Base-by-base conservation (phyloP, 306 rosid genomes). In the Prunus fruticosa region DNA sequence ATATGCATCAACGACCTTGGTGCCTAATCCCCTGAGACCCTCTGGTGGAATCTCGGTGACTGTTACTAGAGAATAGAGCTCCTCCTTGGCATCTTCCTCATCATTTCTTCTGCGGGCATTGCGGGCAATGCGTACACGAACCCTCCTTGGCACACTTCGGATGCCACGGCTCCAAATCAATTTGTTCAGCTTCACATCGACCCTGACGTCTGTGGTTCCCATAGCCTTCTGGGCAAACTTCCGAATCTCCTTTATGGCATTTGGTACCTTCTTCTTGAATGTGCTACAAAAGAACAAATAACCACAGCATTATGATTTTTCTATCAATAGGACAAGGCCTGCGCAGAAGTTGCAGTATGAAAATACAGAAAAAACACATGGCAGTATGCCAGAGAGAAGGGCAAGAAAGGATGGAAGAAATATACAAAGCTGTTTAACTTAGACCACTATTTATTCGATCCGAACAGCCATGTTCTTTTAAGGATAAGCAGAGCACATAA, bases 181-280 rank as follows among this genome's bases (percentile, higher is more conserved):
- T 68, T 82, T 82, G 82, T 82, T 82, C 61, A 77, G 66, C 82
- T 82, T 82, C 72, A 82, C 85, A 43, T 77, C 79, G 1, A 82
- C 82, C 45, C 82, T 77, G 43, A 77, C 79, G 8, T 82, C 79
- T 41, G 71, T 51, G 15, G 82, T 82, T 28, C 85, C 79, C 79
- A 82, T 77, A 0, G 82, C 79, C 62, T 82, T 77, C 73, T 73
- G 72, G 13, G 82, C 72, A 67, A 82, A 82, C 67, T 60, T 84
- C 78, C 88, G 69, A 10, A 84, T 84, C 83, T 81, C 85, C 72
- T 84, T 84, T 23, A 84, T 78, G 64, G 81, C 88, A 38, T 84
- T 84, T 0, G 88, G 85, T 3, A 83, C 88, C 76, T 84, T 84
- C 85, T 84, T 84, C 46, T 81, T 81, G 61, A 81, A 84, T 56